phyloP scores from a whole-genome alignment of 2,329 filamentous ascomycete genomes.

The Hirsutella rhossiliensis region DNA sequence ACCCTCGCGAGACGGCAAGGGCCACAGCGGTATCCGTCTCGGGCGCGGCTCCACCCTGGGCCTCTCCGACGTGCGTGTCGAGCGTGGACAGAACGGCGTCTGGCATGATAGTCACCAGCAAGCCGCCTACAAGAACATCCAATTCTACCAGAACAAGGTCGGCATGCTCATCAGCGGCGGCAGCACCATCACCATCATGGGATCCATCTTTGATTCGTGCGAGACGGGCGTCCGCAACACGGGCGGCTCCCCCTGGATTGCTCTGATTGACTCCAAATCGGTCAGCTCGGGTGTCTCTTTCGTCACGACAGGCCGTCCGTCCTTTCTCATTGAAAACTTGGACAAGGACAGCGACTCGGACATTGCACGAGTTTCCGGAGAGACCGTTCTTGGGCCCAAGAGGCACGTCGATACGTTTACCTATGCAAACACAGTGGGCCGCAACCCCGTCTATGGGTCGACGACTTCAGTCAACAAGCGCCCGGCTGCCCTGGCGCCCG shows the following conservation, averaged over 20 bases:
- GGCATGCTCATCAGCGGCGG: constrained; percentile 18
- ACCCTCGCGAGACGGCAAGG: constrained; percentile 18
- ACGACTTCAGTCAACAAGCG: constrained; percentile 17
- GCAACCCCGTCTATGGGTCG: constrained; percentile 25
- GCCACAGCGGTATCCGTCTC: constrained; percentile 28
- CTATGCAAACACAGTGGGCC: constrained; percentile 28
- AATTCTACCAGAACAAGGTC: constrained; percentile 28
- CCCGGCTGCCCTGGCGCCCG: constrained; percentile 22
- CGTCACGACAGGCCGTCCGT: constrained; percentile 22
- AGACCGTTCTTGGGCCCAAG: constrained; percentile 15
- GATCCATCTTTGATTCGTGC: constrained; percentile 26
- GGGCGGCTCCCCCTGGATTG: constrained; percentile 25
- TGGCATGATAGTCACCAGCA: constrained; percentile 31
- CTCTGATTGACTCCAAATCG: constrained; percentile 25
- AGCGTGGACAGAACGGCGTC: constrained; percentile 29
- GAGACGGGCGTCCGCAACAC: constrained; percentile 24
- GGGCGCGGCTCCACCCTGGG: constrained; percentile 28
- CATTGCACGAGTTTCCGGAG: constrained; percentile 19
- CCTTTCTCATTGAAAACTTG: constrained; percentile 31
- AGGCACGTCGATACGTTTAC: constrained; percentile 26
- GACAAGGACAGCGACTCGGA: constrained; percentile 25
- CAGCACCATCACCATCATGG: constrained; percentile 26
- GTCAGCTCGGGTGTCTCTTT: constrained; percentile 29
- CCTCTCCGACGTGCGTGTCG: constrained; percentile 27
- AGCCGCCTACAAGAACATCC: constrained; percentile 29